Percentiles rank a stretch among this genome's conserved stretches.
phyloP scores from a whole-genome alignment of 345 rosid genomes.

The Sonneratia alba region DNA sequence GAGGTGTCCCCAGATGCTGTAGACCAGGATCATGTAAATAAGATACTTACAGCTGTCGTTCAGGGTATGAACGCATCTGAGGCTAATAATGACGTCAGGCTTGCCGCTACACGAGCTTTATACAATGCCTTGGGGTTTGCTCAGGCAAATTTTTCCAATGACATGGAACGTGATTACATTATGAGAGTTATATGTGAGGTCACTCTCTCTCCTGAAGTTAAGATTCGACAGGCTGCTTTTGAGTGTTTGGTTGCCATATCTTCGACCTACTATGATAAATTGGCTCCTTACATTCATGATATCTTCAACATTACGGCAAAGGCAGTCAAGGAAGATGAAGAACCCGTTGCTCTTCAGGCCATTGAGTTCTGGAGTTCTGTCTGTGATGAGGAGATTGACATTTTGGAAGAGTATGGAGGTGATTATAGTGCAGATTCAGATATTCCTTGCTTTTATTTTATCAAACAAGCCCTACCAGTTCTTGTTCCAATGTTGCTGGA shows the following conservation, averaged over 20 bases:
- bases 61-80: conserved; percentile 40
- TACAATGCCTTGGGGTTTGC: conserved; percentile 40
- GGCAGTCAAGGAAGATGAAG: conserved; percentile 39
- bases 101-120: conserved; percentile 33
- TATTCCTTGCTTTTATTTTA: conserved; percentile 34
- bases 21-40: conserved; percentile 37
- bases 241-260: conserved; percentile 42
- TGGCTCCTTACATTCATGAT: conserved; percentile 38
- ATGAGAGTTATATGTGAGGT: conserved; percentile 42
- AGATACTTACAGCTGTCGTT: conserved; percentile 38
- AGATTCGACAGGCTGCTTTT: conserved; percentile 38
- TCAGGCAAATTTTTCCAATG: conserved; percentile 36
- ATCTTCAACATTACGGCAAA: conserved; percentile 35
- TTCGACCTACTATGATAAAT: conserved; percentile 36
- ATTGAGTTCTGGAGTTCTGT: conserved; percentile 43
- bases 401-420: conserved; percentile 35
- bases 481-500: conserved; percentile 38
- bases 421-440: conserved; percentile 36
- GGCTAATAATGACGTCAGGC: conserved; percentile 32
- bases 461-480: conserved; percentile 40
- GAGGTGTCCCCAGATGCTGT: conserved; percentile 37
- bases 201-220: conserved; percentile 28
- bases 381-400: conserved; percentile 43
- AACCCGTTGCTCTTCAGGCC: conserved; percentile 38
- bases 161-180: conserved; percentile 40